Percentiles rank a stretch among this genome's conserved stretches.
phyloP scores from a whole-genome alignment of 345 rosid genomes.

The Erysimum cheiranthoides region DNA sequence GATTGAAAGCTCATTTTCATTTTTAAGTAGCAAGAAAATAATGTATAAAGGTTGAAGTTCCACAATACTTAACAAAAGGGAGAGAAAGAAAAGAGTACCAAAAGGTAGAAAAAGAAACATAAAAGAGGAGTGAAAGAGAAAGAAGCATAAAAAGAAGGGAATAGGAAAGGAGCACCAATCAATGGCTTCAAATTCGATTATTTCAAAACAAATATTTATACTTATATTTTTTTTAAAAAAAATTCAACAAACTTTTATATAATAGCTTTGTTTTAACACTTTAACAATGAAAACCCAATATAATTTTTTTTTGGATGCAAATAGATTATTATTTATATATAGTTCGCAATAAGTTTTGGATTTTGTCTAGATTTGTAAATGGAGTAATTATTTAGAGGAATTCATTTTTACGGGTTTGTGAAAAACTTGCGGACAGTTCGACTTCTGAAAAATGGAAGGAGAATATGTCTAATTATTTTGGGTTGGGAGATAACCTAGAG shows the following conservation, averaged over 20 bases:
- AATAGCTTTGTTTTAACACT: too few relatives aligned
- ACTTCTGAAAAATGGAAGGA: too few relatives aligned
- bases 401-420: too few relatives aligned
- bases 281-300: too few relatives aligned
- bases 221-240: background rate
- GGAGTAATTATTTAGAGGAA: too few relatives aligned
- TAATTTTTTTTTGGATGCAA: too few relatives aligned
- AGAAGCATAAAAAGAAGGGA: constrained; percentile 12
- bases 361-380: too few relatives aligned
- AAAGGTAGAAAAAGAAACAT: constrained; percentile 8
- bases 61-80: background rate
- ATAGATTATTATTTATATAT: too few relatives aligned
- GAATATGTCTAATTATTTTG: too few relatives aligned
- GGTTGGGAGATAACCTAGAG: too few relatives aligned
- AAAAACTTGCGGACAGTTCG: too few relatives aligned
- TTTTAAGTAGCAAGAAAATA: constrained; percentile 6
- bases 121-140: constrained; percentile 27
- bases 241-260: background rate
- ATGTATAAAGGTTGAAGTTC: constrained; percentile 25
- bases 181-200: background rate
- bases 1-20: background rate
- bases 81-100: constrained; percentile 10
- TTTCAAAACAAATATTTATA: background rate
- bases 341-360: too few relatives aligned
- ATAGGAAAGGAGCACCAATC: constrained; percentile 11